Percentiles rank a stretch among this genome's conserved stretches.
Conservation (phyloP, 768 basidiomycete species). For the Neoboletus brunneissimus region DNA sequence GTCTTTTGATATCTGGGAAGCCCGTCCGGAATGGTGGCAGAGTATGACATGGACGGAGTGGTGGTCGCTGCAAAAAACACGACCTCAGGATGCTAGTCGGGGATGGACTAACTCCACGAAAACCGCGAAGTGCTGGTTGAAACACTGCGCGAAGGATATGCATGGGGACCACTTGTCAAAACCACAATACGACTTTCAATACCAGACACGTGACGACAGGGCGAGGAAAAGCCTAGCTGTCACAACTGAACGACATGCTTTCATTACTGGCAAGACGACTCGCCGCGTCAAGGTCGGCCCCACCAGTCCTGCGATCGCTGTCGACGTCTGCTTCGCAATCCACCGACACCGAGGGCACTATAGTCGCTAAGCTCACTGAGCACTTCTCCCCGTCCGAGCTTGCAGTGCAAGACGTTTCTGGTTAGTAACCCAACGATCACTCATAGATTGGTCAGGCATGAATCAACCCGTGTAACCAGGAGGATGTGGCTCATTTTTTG, state of each 20-base stretch:
- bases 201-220: slow-evolving; percentile 17
- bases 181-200: neutral
- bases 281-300: slow-evolving; percentile 15
- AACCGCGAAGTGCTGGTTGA: slow-evolving; percentile 13
- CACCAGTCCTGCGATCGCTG: slow-evolving; percentile 29
- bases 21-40: slow-evolving; percentile 4
- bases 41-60: slow-evolving; percentile 1
- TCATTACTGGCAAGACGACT: slow-evolving; percentile 36
- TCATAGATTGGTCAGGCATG: neutral
- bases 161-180: slow-evolving; percentile 10
- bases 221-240: no score
- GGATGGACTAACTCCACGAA: slow-evolving; percentile 4
- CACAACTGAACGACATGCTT: slow-evolving; percentile 11
- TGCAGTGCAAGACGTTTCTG: slow-evolving; percentile 92
- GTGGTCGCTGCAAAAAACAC: slow-evolving; percentile 2
- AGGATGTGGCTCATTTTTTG: slow-evolving; percentile 97
- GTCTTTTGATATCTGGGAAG: neutral
- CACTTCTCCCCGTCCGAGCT: slow-evolving; percentile 79
- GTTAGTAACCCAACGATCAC: slow-evolving; percentile 42
- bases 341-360: slow-evolving; percentile 41
- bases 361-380: slow-evolving; percentile 72
- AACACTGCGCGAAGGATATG: slow-evolving; percentile 18
- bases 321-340: slow-evolving; percentile 26
- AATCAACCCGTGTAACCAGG: slow-evolving; percentile 44
- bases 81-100: slow-evolving; percentile 8